Percentiles rank a stretch among this genome's conserved stretches.
These are phyloP conservation scores for Penicillium nucicola DNA, from an alignment of 495 filamentous ascomycete genomes.

Conservation along the genomic window DNA sequence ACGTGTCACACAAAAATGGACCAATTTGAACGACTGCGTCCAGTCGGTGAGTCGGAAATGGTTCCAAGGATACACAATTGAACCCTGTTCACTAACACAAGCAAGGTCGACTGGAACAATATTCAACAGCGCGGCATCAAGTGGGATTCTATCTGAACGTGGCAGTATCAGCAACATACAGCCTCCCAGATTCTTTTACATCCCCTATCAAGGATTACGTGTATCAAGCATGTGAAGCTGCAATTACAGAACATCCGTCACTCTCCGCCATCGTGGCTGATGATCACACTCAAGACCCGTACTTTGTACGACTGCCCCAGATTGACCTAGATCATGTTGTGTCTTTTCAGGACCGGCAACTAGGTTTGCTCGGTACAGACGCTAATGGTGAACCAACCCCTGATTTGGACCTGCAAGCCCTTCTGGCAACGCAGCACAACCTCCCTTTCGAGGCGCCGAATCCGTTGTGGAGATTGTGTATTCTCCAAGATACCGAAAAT, in stretches of 20 bases:
- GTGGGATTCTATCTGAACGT: slow-evolving; percentile 46
- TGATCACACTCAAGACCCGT: slow-evolving; percentile 38
- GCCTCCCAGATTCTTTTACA: slow-evolving; percentile 21
- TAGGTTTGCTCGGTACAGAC: slow-evolving; percentile 5
- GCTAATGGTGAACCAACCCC: slow-evolving; percentile 16
- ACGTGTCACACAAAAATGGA: slow-evolving; percentile 8
- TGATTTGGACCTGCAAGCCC: slow-evolving; percentile 31
- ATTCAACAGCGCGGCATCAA: slow-evolving; percentile 40
- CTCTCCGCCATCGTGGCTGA: slow-evolving; percentile 40
- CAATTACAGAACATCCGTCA: slow-evolving; percentile 40
- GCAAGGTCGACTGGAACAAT: slow-evolving; percentile 40
- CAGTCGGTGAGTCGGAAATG: slow-evolving; percentile 22
- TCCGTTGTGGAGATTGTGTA: slow-evolving; percentile 38
- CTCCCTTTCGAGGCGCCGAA: slow-evolving; percentile 24
- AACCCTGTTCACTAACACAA: neutral
- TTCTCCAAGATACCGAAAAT: slow-evolving; percentile 23
- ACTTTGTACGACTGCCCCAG: slow-evolving; percentile 42
- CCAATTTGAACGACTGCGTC: slow-evolving; percentile 25
- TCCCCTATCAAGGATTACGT: slow-evolving; percentile 32
- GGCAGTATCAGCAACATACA: slow-evolving; percentile 36
- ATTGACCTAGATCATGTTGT: slow-evolving; percentile 38
- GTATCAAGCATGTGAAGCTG: slow-evolving; percentile 31
- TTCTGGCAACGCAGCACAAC: slow-evolving; percentile 39
- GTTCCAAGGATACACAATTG: too few relatives aligned
- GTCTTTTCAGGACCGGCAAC: slow-evolving; percentile 24